Evolutionary conservation across 148 eudicot genomes (phyloP).

Genomic region (Selenicereus undatus): DNA sequence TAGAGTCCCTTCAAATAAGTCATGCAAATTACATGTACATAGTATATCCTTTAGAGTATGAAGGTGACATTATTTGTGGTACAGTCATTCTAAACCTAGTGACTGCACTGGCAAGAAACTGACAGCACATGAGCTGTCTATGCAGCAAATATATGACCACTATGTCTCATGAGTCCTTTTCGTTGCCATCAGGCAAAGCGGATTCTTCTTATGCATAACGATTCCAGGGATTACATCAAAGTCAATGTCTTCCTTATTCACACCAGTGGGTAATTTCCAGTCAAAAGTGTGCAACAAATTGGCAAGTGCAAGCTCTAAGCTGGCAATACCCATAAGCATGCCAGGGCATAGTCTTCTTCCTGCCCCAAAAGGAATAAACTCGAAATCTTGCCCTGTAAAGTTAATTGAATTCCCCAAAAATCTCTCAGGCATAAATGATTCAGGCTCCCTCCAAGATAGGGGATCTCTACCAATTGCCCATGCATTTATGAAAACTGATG

Average conservation of each 20-base stretch:
- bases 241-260: conserved; percentile 32
- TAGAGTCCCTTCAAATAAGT: too few species aligned
- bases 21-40: too few species aligned
- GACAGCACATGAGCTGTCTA: too few species aligned
- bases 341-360: conserved; percentile 50
- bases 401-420: conserved; percentile 27
- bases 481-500: conserved; percentile 26
- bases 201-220: conserved; percentile 39
- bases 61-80: too few species aligned
- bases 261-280: conserved; percentile 38
- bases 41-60: too few species aligned
- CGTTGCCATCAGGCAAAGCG: conserved; percentile 28
- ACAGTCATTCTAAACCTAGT: too few species aligned
- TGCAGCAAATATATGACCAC: not conserved
- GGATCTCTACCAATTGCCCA: conserved; percentile 40
- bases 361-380: conserved; percentile 38
- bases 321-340: conserved; percentile 28
- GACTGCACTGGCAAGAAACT: too few species aligned
- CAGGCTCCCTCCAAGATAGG: conserved; percentile 33
- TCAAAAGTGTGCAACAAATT: conserved; percentile 38
- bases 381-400: conserved; percentile 32
- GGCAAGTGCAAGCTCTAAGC: conserved; percentile 31
- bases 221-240: conserved; percentile 31
- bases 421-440: conserved; percentile 32
- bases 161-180: not conserved